Base-by-base conservation (phyloP, 345 rosid species). In the Punica granatum region DNA sequence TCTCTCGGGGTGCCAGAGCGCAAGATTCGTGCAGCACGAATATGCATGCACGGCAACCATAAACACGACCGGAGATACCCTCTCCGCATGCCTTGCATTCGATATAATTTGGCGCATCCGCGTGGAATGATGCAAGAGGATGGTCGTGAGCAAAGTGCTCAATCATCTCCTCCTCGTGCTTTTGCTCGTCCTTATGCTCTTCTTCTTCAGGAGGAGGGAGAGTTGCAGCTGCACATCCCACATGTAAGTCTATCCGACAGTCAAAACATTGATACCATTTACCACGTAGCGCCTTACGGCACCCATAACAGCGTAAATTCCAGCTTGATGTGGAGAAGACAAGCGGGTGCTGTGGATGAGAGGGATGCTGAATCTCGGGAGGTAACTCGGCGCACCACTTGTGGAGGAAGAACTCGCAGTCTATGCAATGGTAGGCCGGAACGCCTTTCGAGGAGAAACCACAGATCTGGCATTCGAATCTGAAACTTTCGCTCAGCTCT, bases 11-110 rank as follows among this genome's bases (percentile, higher is more conserved):
- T 2, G 23, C 43, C 32, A 26, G 25, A 18, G 56, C 69, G 32
- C 60, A 28, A n/a, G 54, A 33, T 14, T 41, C 53, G 30, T 48
- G 69, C 18, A 32, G 60, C 48, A 66, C 8, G 42, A 66, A 43
- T 9, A 44, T 16, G 23, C 58, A 66, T 12, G 26, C 23, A 10
- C 26, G 58, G 32, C 69, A 66, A 13, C 69, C 59, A 23, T 33
- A 66, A 0, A 49, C 0, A 21, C 8, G 37, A 8, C 69, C 60
- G 1, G 28, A 48, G n/a, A 48, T 19, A 3, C 7, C 15, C 28
- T 7, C 15, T 3, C 7, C 25, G 18, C 69, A 66, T 1, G 42
- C 60, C 1, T 19, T 2, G 30, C 68, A 65, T 13, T 63, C 7
- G 1, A 16, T n/a, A 18, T 14, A 2, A 23, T 5, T 2, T 23